Evolutionary conservation across 495 filamentous ascomycete genomes (phyloP), one percentile per base, ranked within the genome.

Genomic region (Bacidia gigantensis): DNA sequence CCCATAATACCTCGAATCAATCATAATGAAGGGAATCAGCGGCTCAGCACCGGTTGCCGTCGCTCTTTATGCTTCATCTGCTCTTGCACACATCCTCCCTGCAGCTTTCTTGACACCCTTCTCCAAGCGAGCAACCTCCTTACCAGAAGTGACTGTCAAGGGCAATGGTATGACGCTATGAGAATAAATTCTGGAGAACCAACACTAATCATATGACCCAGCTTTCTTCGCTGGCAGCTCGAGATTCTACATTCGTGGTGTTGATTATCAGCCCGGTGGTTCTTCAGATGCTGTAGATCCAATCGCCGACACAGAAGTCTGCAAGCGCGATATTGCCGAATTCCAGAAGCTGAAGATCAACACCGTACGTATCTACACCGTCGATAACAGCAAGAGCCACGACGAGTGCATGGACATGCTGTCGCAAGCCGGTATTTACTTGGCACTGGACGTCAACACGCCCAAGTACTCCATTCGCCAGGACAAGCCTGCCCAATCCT

Each of bases 191-290:
- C 23, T 14, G 41, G 14, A 22, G 11, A 44, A 41, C 41, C 44
- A 3, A 39, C 25, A 49, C 59, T 69, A 57, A 69, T 58, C 57
- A 3, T 2, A 11, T 18, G 0, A 14, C 32, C 47, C 58, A 83
- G 88, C 90, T 48, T 95, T 96, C 77, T 96, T 89, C 73, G 75
- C 83, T 60, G 88, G 86, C 52, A 66, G 77, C 55, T 66, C 80
- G 11, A 82, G 90, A 55, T 97, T 95, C 78, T 96, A 96, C 65
- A 79, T 97, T 48, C 85, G 88, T 42, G 90, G 90, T 64, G 82
- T 97, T 57, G 90, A 95, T 73, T 96, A 94, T 69, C 89, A 95
- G 65, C 89, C 89, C 46, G 89, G 90, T 55, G 90, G 90, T 54
- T 84, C 86, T 20, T 89, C 87, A 21, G 70, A 80, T 49, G 75